These are phyloP conservation scores for Eremothecium cymbalariae DNA, from an alignment of 1,139 yeast species.

Conservation along the genomic window DNA sequence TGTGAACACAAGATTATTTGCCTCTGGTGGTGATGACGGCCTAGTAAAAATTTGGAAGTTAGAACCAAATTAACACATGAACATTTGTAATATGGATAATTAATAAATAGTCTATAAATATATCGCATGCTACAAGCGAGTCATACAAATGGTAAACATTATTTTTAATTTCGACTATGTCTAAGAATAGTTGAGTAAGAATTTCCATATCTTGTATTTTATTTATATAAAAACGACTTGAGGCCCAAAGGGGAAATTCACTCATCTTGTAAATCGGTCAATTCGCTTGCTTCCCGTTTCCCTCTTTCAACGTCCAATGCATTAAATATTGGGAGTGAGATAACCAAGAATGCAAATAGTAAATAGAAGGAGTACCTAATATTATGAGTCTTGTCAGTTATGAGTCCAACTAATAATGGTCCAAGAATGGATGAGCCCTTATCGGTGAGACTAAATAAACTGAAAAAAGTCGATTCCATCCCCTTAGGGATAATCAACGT, in stretches of 20 bases:
- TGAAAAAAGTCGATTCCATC: conserved; percentile 60
- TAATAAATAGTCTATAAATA: no score
- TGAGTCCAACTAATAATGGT: conserved; percentile 55
- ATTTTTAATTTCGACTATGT: no score
- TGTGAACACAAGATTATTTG: conserved; percentile 48
- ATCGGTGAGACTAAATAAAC: conserved; percentile 63
- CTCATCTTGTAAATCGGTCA: conserved; percentile 14
- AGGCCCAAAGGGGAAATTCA: no score
- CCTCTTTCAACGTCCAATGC: conserved; percentile 52
- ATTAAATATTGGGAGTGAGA: conserved; percentile 46
- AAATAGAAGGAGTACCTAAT: conserved; percentile 61
- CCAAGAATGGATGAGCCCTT: conserved; percentile 67
- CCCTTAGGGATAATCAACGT: conserved; percentile 60
- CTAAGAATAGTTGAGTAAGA: no score
- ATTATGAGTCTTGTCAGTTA: conserved; percentile 60
- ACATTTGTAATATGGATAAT: no score
- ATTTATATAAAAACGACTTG: no score
- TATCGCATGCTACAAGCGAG: no score
- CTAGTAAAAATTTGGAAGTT: conserved; percentile 59
- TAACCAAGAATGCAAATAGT: conserved; percentile 41
- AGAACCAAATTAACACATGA: conserved; percentile 17
- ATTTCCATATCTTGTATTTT: no score
- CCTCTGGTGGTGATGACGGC: conserved; percentile 80
- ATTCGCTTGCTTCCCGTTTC: conserved; percentile 37
- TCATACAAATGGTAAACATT: no score